These are phyloP conservation scores for Pseudogymnoascus sp. DNA, from an alignment of 2,329 filamentous ascomycete genomes.

Conservation along the genomic window DNA sequence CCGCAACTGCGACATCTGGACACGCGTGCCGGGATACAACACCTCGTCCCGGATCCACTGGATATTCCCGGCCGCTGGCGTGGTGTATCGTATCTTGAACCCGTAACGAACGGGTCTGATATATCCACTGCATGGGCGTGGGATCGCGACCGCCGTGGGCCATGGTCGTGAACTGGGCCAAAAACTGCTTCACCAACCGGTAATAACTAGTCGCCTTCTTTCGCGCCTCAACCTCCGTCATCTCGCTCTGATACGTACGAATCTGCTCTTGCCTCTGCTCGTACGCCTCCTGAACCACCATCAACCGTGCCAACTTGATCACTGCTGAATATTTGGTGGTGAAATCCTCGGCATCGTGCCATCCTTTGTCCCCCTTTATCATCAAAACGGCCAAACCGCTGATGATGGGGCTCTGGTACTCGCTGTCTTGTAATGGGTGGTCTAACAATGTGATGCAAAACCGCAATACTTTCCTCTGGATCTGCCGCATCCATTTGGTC, in stretches of 20 bases:
- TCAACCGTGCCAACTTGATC: conserved; percentile 15
- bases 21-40: conserved; percentile 11
- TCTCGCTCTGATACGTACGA: conserved; percentile 10
- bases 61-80: conserved; percentile 1
- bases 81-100: conserved; percentile 16
- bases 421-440: conserved; percentile 13
- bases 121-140: conserved; percentile 14
- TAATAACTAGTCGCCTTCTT: no score
- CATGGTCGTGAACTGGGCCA: no score
- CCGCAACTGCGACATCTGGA: conserved; percentile 9
- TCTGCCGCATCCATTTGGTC: no score
- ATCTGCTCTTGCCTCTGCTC: neutral
- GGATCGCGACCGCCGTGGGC: conserved; percentile 5
- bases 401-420: conserved; percentile 17
- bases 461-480: no score
- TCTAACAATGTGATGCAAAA: conserved; percentile 14
- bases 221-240: no score
- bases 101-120: conserved; percentile 10
- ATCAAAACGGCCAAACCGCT: conserved; percentile 14
- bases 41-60: conserved; percentile 12
- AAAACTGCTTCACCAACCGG: no score
- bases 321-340: conserved; percentile 11
- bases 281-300: neutral
- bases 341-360: conserved; percentile 13
- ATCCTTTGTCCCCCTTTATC: conserved; percentile 11